phyloP scores from a whole-genome alignment of 23 red algal genomes.

The Gracilaria caudata region DNA sequence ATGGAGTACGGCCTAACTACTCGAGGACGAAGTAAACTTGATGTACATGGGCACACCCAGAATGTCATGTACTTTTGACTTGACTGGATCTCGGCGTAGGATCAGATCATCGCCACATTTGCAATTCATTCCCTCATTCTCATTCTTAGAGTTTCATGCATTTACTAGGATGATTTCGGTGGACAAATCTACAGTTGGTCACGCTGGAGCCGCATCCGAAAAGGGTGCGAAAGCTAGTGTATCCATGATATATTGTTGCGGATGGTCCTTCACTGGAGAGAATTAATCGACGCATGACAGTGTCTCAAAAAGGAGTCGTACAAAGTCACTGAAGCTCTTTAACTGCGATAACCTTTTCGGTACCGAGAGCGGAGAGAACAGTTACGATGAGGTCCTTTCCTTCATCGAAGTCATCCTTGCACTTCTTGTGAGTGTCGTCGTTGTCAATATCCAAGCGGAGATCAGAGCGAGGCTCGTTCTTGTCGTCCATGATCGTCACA shows the following conservation, averaged over 20 bases:
- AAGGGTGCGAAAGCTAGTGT: constrained; percentile 12
- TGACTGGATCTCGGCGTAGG: no score
- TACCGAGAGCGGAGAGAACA: constrained; percentile 88
- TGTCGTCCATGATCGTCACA: constrained; percentile 96
- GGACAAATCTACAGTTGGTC: constrained; percentile 44
- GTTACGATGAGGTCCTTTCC: constrained; percentile 88
- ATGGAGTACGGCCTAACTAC: no score
- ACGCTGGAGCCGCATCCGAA: constrained; percentile 18
- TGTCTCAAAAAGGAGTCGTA: constrained; percentile 6
- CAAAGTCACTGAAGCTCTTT: constrained; percentile 79
- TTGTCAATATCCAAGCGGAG: constrained; percentile 78
- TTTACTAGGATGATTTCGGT: constrained; percentile 33
- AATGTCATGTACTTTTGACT: no score
- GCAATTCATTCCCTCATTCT: not conserved
- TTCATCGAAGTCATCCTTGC: constrained; percentile 89
- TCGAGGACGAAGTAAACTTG: no score
- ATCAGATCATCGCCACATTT: not conserved
- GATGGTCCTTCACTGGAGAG: not conserved
- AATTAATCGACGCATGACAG: constrained; percentile 13
- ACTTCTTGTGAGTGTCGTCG: constrained; percentile 93
- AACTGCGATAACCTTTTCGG: constrained; percentile 89
- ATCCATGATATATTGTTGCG: not conserved
- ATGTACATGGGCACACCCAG: no score
- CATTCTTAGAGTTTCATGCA: constrained; percentile 30
- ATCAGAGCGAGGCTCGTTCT: constrained; percentile 91